Base-by-base conservation (phyloP, 73 alveolate genomes). In the Uronychia binucleata region DNA sequence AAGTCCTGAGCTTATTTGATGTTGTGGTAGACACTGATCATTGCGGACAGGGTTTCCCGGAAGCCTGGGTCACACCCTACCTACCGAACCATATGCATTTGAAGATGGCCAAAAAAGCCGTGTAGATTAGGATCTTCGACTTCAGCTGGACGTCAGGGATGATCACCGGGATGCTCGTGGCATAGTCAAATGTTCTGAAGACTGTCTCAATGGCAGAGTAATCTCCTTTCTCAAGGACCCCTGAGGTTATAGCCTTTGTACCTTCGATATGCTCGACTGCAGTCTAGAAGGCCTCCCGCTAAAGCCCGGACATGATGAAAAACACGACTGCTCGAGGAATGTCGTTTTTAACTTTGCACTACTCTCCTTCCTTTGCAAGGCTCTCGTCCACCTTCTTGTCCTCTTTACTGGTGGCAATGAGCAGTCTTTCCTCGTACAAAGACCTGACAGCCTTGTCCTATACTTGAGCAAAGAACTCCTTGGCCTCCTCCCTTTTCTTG, bases 31-130 rank as follows among this genome's bases (percentile, higher is more conserved):
- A 46, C 67, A 46, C 67, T 46, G 19, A 46, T 46, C 67, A 46
- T 46, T 5, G 67, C 67, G 19, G 67, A 46, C n/a, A 46, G 67
- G 19, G 67, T 46, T 46, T 46, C 67, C 19, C 67, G 5, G 19
- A 11, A 46, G n/a, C n/a, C n/a, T n/a, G n/a, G 79, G 75, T 75
- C 26, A 83, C 34, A 8, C 34, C 79, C 35, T 75, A 75, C 1
- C 74, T 13, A 26, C 91, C 91, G 30, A 77, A 85, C 74, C 75
- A 85, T 5, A 85, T 33, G n/a, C 85, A 34, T 57, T 85, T 85
- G n/a, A 76, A 31, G 29, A 85, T 28, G 19, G 85, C 85, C 33
- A 30, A 35, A 25, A 77, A 30, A 14, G 86, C 28, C 0, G 86
- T 77, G 34, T 77, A 85, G 33, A 31, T 34, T 28, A 85, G 26